These are phyloP conservation scores for Gracilaria gracilis DNA, from an alignment of 23 red algal species.

Conservation along the genomic window DNA sequence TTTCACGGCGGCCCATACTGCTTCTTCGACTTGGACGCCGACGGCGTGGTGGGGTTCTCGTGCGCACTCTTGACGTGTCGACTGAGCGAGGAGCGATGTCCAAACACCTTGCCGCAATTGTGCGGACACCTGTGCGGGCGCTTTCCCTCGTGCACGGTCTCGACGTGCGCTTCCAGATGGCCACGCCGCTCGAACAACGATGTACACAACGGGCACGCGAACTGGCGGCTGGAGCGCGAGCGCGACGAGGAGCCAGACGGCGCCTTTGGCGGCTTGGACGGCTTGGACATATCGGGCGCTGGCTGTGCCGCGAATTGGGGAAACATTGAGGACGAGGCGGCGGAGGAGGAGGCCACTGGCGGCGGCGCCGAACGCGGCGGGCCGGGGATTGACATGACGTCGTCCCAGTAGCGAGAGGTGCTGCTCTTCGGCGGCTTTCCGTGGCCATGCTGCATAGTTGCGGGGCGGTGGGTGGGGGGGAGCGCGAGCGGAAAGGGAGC, in stretches of 20 bases:
- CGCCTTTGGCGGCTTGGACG: background rate
- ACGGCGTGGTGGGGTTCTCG: constrained; percentile 24
- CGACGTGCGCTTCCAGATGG: constrained; percentile 61
- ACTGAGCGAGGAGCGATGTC: constrained; percentile 64
- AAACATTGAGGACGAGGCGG: background rate
- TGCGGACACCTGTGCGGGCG: constrained; percentile 46
- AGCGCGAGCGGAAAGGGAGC: background rate
- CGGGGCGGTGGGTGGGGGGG: background rate
- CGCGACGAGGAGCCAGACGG: background rate
- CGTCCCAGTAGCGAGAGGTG: constrained; percentile 36
- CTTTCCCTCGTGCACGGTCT: constrained; percentile 72
- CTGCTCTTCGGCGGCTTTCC: background rate
- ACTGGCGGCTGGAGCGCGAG: constrained; percentile 13
- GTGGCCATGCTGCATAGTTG: background rate
- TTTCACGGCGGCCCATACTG: background rate
- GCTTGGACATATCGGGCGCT: background rate
- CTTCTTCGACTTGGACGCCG: constrained; percentile 6
- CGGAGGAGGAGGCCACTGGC: background rate
- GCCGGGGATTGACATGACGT: constrained; percentile 40
- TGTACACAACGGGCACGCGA: constrained; percentile 31
- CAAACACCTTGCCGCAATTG: constrained; percentile 60
- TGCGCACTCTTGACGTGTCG: constrained; percentile 63
- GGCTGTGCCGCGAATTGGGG: background rate
- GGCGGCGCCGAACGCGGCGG: background rate
- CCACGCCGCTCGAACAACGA: constrained; percentile 58